A percentile compares a stretch with the other conserved stretches of the same genome.
These are phyloP conservation scores for Cornus florida DNA, from an alignment of 148 eudicot species.

Conservation along the genomic window DNA sequence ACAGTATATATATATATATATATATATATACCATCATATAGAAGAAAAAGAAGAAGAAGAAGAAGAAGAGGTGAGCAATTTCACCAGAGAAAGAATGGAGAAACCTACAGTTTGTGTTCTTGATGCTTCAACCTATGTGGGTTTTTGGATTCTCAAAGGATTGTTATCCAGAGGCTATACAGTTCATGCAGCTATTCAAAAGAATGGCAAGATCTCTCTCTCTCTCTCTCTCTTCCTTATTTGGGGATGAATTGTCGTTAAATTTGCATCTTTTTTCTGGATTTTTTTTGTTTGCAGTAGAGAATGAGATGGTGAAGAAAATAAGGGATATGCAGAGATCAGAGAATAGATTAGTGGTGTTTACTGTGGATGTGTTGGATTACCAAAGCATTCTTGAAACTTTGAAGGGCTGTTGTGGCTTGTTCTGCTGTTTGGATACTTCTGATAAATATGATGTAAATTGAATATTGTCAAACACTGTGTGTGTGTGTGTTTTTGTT, in stretches of 20 bases:
- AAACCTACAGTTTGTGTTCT: slow-evolving; percentile 44
- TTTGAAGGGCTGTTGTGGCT: slow-evolving; percentile 34
- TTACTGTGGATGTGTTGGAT: slow-evolving; percentile 39
- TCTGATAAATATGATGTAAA: slow-evolving; percentile 43
- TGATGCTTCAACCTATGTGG: slow-evolving; percentile 53
- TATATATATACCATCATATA: neutral
- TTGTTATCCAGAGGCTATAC: slow-evolving; percentile 33
- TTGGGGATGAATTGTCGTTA: neutral
- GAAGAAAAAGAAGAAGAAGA: neutral
- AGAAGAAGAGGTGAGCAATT: neutral
- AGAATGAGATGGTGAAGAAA: slow-evolving; percentile 34
- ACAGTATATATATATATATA: neutral
- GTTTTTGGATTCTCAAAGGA: slow-evolving; percentile 39
- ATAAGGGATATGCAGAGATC: slow-evolving; percentile 33
- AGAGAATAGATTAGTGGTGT: slow-evolving; percentile 28
- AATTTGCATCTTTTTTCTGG: neutral
- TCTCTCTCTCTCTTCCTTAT: neutral
- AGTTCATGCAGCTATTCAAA: slow-evolving; percentile 42
- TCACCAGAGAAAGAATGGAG: slow-evolving; percentile 9
- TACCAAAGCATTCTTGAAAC: slow-evolving; percentile 49
- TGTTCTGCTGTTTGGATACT: slow-evolving; percentile 44
- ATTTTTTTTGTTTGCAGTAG: slow-evolving; percentile 26
- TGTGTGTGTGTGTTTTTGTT: too few species aligned
- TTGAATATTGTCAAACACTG: neutral
- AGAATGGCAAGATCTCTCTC: slow-evolving; percentile 22